These are phyloP conservation scores for Neoconidiobolus thromboides DNA, from an alignment of 371 early-diverging fungal species.

Conservation along the genomic window DNA sequence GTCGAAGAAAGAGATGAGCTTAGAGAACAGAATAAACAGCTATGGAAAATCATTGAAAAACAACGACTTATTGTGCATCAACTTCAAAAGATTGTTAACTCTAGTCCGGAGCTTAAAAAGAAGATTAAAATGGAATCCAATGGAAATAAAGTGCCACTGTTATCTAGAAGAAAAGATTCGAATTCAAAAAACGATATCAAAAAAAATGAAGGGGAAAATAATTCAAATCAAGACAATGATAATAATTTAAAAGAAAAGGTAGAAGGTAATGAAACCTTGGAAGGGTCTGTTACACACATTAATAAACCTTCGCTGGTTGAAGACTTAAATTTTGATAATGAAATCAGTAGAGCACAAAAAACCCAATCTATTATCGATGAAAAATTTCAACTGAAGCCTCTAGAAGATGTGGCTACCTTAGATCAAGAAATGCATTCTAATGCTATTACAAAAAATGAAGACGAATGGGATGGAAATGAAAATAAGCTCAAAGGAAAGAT, in stretches of 20 bases:
- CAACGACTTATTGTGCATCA: slow-evolving; percentile 67
- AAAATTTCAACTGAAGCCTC: not conserved
- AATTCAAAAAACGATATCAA: not conserved
- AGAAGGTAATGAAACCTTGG: no score
- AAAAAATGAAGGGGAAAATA: not conserved
- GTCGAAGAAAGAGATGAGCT: slow-evolving; percentile 38
- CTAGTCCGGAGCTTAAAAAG: not conserved
- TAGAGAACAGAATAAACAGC: slow-evolving; percentile 58
- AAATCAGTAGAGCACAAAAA: not conserved
- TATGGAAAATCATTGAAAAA: slow-evolving; percentile 79
- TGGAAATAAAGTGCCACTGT: not conserved
- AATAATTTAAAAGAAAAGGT: not conserved
- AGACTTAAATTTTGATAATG: not conserved
- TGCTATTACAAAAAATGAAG: no score
- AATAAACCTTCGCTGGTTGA: not conserved
- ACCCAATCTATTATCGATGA: not conserved
- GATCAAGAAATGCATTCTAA: not conserved
- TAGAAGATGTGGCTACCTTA: not conserved
- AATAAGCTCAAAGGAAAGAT: no score
- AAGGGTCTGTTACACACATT: not conserved
- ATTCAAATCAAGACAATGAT: not conserved
- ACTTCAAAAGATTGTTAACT: slow-evolving; percentile 16
- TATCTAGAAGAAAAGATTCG: not conserved
- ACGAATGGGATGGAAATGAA: no score
- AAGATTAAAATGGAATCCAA: not conserved